phyloP scores from a whole-genome alignment of 2,329 filamentous ascomycete genomes.

The Paecilomyces niveus region DNA sequence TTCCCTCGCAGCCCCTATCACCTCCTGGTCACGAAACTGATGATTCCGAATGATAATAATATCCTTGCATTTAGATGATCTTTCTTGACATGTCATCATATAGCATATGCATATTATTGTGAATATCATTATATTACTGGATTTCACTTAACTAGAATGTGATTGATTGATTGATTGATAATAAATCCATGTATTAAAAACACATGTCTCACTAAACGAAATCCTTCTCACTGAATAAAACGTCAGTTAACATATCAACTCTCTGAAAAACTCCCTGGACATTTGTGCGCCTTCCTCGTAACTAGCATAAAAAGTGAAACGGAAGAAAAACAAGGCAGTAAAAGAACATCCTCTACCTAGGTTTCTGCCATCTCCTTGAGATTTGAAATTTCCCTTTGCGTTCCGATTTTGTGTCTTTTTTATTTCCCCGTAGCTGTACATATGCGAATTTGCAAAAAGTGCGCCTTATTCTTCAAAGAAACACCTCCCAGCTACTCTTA shows the following conservation, averaged over 20 bases:
- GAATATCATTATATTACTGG: neutral
- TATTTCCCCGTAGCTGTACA: neutral
- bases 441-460: neutral
- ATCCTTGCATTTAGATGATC: neutral
- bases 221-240: neutral
- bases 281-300: neutral
- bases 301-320: neutral
- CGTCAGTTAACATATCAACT: neutral
- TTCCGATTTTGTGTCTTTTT: neutral
- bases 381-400: neutral
- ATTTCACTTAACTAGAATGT: neutral
- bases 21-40: neutral
- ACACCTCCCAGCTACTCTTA: constrained; percentile 14
- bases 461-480: constrained; percentile 1
- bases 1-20: neutral
- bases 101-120: neutral
- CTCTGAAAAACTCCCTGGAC: neutral
- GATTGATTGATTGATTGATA: neutral
- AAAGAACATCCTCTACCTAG: neutral
- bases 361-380: neutral
- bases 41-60: neutral
- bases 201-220: neutral
- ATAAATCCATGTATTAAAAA: neutral
- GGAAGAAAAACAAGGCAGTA: neutral
- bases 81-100: neutral